Evolutionary conservation across 192 early-diverging fungal genomes (phyloP).

Genomic region (Gonapodya prolifera): DNA sequence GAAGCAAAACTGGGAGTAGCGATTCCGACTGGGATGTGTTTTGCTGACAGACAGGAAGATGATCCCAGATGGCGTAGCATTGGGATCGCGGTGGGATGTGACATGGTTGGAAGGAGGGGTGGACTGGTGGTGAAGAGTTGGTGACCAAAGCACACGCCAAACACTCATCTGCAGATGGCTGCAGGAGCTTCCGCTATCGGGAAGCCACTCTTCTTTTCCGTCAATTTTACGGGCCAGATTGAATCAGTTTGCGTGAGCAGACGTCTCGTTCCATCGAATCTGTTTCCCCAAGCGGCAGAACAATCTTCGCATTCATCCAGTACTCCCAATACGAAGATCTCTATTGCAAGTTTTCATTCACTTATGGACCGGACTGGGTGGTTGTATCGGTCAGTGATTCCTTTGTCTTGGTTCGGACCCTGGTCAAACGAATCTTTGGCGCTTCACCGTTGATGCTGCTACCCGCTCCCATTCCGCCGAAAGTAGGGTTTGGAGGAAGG

Average conservation of each 20-base stretch:
- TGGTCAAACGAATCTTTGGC: too few relatives aligned
- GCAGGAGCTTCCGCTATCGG: neutral
- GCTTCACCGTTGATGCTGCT: too few relatives aligned
- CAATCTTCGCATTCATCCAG: constrained; percentile 14
- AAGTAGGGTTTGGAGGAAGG: constrained; percentile 42
- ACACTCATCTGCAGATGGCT: neutral
- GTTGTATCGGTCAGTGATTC: constrained; percentile 21
- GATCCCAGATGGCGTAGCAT: neutral
- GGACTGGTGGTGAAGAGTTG: neutral
- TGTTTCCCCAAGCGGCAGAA: too few relatives aligned
- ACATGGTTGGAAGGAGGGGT: too few relatives aligned
- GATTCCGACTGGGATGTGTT: too few relatives aligned
- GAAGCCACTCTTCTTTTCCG: constrained; percentile 23
- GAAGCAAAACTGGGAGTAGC: too few relatives aligned
- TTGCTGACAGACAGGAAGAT: neutral
- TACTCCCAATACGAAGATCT: constrained; percentile 39
- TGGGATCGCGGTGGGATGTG: neutral
- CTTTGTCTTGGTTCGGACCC: too few relatives aligned
- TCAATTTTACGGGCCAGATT: constrained; percentile 38
- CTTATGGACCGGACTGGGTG: constrained; percentile 41
- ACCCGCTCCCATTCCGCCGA: neutral
- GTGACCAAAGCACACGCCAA: neutral
- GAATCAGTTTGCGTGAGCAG: constrained; percentile 21
- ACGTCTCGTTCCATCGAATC: neutral
- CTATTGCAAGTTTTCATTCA: constrained; percentile 46